Conservation (phyloP, 2,329 filamentous ascomycete genomes). For the Penicillium digitatum region DNA sequence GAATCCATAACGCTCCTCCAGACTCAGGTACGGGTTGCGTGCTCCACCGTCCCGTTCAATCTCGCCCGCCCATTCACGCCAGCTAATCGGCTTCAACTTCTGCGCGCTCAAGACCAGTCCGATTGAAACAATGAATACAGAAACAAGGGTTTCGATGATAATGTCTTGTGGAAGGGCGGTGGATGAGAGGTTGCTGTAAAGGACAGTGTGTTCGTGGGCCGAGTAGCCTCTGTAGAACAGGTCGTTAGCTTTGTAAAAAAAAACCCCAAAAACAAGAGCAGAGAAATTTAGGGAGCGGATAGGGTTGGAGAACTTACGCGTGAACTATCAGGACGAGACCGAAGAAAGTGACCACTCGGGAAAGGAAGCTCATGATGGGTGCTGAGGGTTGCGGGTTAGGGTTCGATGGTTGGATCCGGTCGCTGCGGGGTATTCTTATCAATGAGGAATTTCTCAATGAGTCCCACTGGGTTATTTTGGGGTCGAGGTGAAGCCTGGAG, state of each 20-base stretch:
- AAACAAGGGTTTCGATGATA: conserved; percentile 75
- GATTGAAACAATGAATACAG: conserved; percentile 73
- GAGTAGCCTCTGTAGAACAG: conserved; percentile 74
- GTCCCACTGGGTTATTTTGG: background rate
- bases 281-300: background rate
- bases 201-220: conserved; percentile 81
- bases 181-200: conserved; percentile 56
- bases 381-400: background rate
- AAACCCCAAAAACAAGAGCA: no score
- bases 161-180: conserved; percentile 75
- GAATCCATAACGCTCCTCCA: conserved; percentile 81
- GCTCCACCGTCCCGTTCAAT: conserved; percentile 64
- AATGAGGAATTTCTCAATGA: background rate
- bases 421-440: background rate
- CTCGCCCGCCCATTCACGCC: conserved; percentile 70
- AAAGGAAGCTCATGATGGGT: conserved; percentile 63
- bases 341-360: conserved; percentile 65
- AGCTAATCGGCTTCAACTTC: conserved; percentile 80
- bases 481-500: background rate
- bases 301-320: conserved; percentile 60
- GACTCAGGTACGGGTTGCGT: conserved; percentile 72
- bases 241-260: background rate
- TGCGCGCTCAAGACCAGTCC: conserved; percentile 78
- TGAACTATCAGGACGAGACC: conserved; percentile 78
- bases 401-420: background rate